A percentile compares a stretch with the other conserved stretches of the same genome.
phyloP scores from a whole-genome alignment of 1,284 basidiomycete genomes.

The Entoloma clypeatum region DNA sequence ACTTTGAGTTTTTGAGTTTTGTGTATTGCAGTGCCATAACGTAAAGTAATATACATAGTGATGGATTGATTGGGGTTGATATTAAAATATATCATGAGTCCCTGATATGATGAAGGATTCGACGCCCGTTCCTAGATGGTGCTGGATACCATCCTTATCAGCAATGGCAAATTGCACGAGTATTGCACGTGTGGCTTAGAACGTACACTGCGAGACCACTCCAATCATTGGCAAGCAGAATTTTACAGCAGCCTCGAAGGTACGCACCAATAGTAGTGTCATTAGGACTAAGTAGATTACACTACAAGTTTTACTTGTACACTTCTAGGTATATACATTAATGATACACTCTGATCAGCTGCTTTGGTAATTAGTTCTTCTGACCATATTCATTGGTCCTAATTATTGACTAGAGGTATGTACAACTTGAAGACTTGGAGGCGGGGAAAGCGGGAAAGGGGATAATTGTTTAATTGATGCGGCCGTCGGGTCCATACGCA shows the following conservation, averaged over 20 bases:
- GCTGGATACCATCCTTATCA: too few relatives aligned
- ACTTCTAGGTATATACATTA: slow-evolving; percentile 31
- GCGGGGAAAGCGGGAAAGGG: slow-evolving; percentile 26
- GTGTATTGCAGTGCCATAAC: background rate
- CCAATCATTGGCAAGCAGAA: too few relatives aligned
- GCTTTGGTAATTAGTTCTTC: slow-evolving; percentile 9
- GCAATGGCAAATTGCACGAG: too few relatives aligned
- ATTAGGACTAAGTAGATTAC: slow-evolving; percentile 11
- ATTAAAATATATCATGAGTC: slow-evolving; percentile 3
- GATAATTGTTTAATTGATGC: slow-evolving; percentile 35
- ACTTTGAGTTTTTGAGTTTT: slow-evolving; percentile 16
- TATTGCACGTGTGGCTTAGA: too few relatives aligned
- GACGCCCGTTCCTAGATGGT: too few relatives aligned
- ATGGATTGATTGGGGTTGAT: slow-evolving; percentile 12
- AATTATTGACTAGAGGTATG: slow-evolving; percentile 13
- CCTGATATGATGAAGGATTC: too few relatives aligned
- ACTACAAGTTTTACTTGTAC: slow-evolving; percentile 21
- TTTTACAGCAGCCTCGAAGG: too few relatives aligned
- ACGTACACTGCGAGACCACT: too few relatives aligned
- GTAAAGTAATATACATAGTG: slow-evolving; percentile 9
- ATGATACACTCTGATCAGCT: slow-evolving; percentile 23
- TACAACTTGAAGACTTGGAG: slow-evolving; percentile 1
- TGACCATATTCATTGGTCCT: slow-evolving; percentile 19
- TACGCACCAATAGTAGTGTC: too few relatives aligned
- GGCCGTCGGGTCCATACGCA: slow-evolving; percentile 37